phyloP scores from a whole-genome alignment of 306 rosid species.

The Spatholobus suberectus region DNA sequence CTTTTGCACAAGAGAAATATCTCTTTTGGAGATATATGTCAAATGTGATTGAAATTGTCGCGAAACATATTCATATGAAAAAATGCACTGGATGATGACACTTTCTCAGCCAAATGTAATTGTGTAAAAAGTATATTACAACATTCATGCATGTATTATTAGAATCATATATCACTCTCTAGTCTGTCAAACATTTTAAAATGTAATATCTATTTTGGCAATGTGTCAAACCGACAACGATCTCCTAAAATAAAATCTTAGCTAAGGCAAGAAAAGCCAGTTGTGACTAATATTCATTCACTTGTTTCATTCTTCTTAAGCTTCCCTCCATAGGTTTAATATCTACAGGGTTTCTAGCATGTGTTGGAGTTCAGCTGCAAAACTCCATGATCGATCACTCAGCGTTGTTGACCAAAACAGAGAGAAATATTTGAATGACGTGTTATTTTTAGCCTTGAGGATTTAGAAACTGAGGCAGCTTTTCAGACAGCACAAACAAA shows the following conservation, averaged over 20 bases:
- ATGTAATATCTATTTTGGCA: background rate
- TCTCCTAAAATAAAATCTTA: constrained; percentile 30
- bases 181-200: background rate
- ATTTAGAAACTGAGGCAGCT: constrained; percentile 39
- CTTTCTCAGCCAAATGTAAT: background rate
- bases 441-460: constrained; percentile 29
- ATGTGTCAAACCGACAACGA: background rate
- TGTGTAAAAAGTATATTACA: background rate
- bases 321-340: background rate
- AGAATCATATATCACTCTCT: background rate
- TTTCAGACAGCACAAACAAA: constrained; percentile 56
- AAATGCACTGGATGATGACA: background rate
- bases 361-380: constrained; percentile 34
- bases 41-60: constrained; percentile 11
- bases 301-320: background rate
- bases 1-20: background rate
- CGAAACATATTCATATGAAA: constrained; percentile 1
- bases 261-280: constrained; percentile 42
- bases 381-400: constrained; percentile 1
- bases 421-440: constrained; percentile 5
- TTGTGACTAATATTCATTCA: constrained; percentile 24
- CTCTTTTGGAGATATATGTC: background rate
- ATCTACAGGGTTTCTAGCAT: constrained; percentile 35
- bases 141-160: constrained; percentile 1
- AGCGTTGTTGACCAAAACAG: constrained; percentile 21